Evolutionary conservation across 2,329 filamentous ascomycete species (phyloP).

Genomic region (Cryphonectria radicalis): DNA sequence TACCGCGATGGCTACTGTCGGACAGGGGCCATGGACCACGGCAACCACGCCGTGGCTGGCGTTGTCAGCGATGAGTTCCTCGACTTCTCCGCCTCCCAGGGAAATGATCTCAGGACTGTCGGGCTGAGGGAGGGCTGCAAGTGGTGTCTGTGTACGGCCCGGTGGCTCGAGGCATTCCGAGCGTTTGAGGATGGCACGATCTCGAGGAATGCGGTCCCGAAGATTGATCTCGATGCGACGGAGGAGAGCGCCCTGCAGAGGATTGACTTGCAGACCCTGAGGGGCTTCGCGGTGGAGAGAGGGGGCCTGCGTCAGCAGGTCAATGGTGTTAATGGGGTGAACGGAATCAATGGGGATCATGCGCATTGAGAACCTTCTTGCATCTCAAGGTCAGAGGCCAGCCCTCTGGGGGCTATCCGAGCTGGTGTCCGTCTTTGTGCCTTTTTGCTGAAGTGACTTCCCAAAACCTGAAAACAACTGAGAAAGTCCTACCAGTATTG

Average conservation of each 20-base stretch:
- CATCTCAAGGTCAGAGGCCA: background rate
- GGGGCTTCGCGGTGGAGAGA: conserved; percentile 48
- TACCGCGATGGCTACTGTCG: conserved; percentile 65
- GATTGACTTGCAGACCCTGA: conserved; percentile 52
- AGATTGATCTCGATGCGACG: conserved; percentile 54
- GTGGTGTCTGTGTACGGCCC: conserved; percentile 64
- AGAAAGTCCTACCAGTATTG: too few species aligned
- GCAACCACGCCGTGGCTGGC: conserved; percentile 64
- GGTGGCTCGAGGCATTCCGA: conserved; percentile 64
- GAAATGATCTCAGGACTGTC: conserved; percentile 60
- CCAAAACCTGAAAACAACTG: too few species aligned
- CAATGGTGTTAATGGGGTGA: conserved; percentile 67
- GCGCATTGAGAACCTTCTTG: background rate
- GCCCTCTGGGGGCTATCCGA: background rate
- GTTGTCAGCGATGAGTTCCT: conserved; percentile 65
- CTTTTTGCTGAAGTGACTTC: background rate
- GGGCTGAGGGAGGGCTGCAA: conserved; percentile 59
- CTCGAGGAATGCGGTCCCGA: conserved; percentile 37
- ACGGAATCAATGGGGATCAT: conserved; percentile 12
- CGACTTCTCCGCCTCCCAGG: conserved; percentile 60
- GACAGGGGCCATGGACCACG: conserved; percentile 55
- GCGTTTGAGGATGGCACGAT: conserved; percentile 51
- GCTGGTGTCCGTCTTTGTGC: background rate
- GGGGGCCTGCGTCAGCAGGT: conserved; percentile 72
- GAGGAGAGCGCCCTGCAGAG: conserved; percentile 55